Evolutionary conservation across 2,329 filamentous ascomycete genomes (phyloP).

Genomic region (Fusarium devonianum): DNA sequence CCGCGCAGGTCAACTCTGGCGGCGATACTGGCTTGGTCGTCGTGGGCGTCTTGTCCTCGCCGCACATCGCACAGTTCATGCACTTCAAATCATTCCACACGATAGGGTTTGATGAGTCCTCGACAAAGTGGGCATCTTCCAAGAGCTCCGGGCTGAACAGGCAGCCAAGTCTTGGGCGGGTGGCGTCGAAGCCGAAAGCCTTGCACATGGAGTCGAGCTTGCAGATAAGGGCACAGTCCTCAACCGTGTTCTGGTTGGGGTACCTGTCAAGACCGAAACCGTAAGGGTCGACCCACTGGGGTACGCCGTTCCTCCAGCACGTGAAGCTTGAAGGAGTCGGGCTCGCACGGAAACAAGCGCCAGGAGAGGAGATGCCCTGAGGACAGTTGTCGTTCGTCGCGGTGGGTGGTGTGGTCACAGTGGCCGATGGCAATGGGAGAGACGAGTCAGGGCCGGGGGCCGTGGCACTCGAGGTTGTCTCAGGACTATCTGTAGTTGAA

Average conservation of each 20-base stretch:
- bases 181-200: constrained; percentile 22
- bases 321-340: constrained; percentile 5
- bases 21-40: constrained; percentile 5
- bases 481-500: neutral
- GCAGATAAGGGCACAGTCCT: constrained; percentile 31
- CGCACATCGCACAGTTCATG: constrained; percentile 18
- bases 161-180: constrained; percentile 1
- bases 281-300: constrained; percentile 9
- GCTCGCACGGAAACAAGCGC: constrained; percentile 7
- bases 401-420: neutral
- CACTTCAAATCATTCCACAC: constrained; percentile 24
- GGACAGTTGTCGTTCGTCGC: constrained; percentile 1
- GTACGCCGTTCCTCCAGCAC: constrained; percentile 17
- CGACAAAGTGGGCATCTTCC: constrained; percentile 3
- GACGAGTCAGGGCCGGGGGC: neutral
- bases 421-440: neutral
- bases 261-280: neutral
- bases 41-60: neutral
- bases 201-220: constrained; percentile 10
- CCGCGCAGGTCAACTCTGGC: constrained; percentile 12
- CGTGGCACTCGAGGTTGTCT: neutral
- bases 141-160: constrained; percentile 9
- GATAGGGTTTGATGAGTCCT: neutral
- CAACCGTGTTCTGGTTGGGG: constrained; percentile 13
- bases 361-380: constrained; percentile 20